Evolutionary conservation across 805 yeast species (phyloP), one percentile per base, ranked within the genome.

Genomic region (Candida glaebosa): DNA sequence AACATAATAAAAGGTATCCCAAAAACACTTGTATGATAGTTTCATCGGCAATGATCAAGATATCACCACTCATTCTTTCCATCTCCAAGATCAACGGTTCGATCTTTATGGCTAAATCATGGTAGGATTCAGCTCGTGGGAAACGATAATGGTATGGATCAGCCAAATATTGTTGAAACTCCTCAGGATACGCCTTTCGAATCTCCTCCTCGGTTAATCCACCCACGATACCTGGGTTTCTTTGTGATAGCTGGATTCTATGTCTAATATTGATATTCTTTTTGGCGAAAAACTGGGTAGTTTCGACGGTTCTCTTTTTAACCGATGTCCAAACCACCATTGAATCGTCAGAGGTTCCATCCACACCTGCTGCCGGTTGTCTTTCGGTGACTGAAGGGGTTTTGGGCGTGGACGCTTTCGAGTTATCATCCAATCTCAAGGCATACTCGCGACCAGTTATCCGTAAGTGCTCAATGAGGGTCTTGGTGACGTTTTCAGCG

Each of bases 291-390:
- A 74, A 79, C 41, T 75, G 72, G 0, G 91, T 88, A 4, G 96
- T 81, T 50, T 90, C 87, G 15, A 81, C 73, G 0, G 97, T 88
- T 56, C 96, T 77, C 49, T 79, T 73, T 47, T 96, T 78, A 3
- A 91, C 87, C 1, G 98, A 95, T 1, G 97, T 89, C 96, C 98
- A 91, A n/a, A 93, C 90, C 3, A 82, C 81, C 52, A 90, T 72
- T 4, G 84, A 76, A 47, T 79, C 76, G 28, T 74, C 79, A 48
- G 71, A 75, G 6, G 73, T 67, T 4, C 83, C 84, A 58, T 81
- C 85, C 5, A 78, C 71, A 2, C 74, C 75, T 1, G 71, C 69
- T 5, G 75, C 65, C 10, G 73, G 70, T 40, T 65, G 73, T 46
- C 65, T 65, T 33, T 64, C 66, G 37, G 67, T 70, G 5, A 60